phyloP scores from a whole-genome alignment of 2,329 filamentous ascomycete genomes.

The Penicillium polonicum region DNA sequence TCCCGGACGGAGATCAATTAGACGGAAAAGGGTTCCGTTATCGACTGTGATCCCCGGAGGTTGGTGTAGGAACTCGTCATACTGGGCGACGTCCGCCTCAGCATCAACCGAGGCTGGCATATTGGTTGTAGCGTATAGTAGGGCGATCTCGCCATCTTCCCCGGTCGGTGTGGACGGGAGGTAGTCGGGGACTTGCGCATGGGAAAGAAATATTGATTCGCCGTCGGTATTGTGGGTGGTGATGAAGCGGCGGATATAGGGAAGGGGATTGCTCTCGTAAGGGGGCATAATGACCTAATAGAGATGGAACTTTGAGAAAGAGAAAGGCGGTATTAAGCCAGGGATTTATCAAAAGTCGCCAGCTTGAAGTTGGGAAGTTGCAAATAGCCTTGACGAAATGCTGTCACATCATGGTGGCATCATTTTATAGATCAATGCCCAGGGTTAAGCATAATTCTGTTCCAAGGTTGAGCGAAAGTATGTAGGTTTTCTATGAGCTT shows the following conservation, averaged over 20 bases:
- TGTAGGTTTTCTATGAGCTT: background rate
- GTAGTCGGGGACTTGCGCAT: conserved; percentile 35
- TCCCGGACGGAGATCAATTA: conserved; percentile 37
- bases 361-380: background rate
- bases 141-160: conserved; percentile 33
- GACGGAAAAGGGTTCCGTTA: conserved; percentile 34
- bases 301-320: background rate
- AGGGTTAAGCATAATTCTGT: background rate
- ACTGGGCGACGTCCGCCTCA: conserved; percentile 35
- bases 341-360: background rate
- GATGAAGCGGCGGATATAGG: conserved; percentile 38
- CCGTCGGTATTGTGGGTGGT: conserved; percentile 40
- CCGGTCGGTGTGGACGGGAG: conserved; percentile 30
- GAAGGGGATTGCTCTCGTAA: conserved; percentile 29
- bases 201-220: conserved; percentile 38
- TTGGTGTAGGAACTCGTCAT: conserved; percentile 35
- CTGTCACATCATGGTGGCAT: conserved; percentile 16
- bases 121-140: conserved; percentile 31
- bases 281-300: conserved; percentile 13
- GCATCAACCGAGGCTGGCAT: conserved; percentile 30
- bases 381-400: background rate
- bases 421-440: background rate
- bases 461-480: background rate
- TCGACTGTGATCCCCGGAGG: conserved; percentile 34
- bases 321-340: background rate